phyloP scores from a whole-genome alignment of 2,329 filamentous ascomycete genomes.

The Aspergillus sp. region DNA sequence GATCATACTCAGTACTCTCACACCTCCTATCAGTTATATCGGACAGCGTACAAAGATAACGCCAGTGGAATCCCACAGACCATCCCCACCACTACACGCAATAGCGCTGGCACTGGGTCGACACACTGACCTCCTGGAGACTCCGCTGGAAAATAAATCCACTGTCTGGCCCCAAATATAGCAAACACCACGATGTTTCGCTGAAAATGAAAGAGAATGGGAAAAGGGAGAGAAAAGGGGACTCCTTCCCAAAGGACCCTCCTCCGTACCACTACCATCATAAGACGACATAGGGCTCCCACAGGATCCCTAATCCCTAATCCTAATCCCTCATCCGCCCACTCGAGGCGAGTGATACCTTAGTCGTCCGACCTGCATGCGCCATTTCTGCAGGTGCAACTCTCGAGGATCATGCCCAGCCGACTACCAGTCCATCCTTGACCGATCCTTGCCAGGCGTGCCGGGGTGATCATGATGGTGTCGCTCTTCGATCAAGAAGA shows the following conservation, averaged over 20 bases:
- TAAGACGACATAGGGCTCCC: too few species aligned
- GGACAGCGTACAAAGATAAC: too few species aligned
- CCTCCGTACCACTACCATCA: too few species aligned
- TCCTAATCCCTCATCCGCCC: neutral
- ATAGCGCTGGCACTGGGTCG: neutral
- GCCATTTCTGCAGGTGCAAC: slow-evolving; percentile 24
- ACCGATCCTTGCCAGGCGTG: neutral
- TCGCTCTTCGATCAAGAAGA: too few species aligned
- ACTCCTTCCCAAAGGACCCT: neutral
- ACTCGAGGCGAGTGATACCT: slow-evolving; percentile 2
- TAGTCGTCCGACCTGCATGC: slow-evolving; percentile 12
- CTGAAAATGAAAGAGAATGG: too few species aligned
- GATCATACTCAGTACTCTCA: too few species aligned
- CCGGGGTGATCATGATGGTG: too few species aligned
- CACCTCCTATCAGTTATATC: too few species aligned
- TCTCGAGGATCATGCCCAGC: slow-evolving; percentile 2
- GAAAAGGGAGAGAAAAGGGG: neutral
- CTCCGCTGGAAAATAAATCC: too few species aligned
- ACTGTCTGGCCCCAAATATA: too few species aligned
- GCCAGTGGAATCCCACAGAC: neutral
- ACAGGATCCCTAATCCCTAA: neutral
- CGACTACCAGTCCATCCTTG: neutral
- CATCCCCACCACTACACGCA: neutral
- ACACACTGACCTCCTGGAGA: too few species aligned
- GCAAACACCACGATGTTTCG: too few species aligned